Conservation (phyloP, 169 alveolate species). For the Plasmodium adleri region DNA sequence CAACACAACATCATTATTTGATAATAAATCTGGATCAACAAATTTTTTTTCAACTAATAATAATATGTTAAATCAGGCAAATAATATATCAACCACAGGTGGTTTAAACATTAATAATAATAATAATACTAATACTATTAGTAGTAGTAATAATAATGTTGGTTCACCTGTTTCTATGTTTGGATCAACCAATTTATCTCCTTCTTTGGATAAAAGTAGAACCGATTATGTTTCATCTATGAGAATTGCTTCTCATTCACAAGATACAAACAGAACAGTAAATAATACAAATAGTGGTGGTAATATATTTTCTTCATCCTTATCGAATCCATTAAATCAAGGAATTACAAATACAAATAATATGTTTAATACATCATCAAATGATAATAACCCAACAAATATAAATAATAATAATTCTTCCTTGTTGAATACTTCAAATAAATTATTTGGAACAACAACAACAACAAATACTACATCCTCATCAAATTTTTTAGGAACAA, state of each 20-base stretch:
- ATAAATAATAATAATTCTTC: neutral
- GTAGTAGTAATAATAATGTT: neutral
- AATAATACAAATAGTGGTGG: neutral
- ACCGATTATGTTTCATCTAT: slow-evolving; percentile 25
- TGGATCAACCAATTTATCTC: neutral
- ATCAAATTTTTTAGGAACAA: neutral
- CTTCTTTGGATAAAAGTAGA: slow-evolving; percentile 14
- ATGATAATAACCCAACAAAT: neutral
- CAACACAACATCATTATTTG: neutral
- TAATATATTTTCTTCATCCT: neutral
- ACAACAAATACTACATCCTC: neutral
- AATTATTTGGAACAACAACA: neutral
- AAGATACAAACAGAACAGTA: neutral
- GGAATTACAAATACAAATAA: neutral
- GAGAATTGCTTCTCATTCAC: slow-evolving; percentile 19
- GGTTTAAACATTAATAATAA: neutral
- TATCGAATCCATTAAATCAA: neutral
- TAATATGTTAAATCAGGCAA: neutral
- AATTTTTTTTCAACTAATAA: slow-evolving; percentile 3
- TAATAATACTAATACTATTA: neutral
- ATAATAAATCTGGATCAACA: neutral
- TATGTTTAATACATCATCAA: neutral
- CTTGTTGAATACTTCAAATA: neutral
- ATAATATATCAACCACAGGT: neutral
- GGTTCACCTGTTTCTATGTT: neutral